A percentile compares a stretch with the other conserved stretches of the same genome.
Evolutionary conservation across 1,284 basidiomycete genomes (phyloP).

Genomic region (Ganoderma sinense): DNA sequence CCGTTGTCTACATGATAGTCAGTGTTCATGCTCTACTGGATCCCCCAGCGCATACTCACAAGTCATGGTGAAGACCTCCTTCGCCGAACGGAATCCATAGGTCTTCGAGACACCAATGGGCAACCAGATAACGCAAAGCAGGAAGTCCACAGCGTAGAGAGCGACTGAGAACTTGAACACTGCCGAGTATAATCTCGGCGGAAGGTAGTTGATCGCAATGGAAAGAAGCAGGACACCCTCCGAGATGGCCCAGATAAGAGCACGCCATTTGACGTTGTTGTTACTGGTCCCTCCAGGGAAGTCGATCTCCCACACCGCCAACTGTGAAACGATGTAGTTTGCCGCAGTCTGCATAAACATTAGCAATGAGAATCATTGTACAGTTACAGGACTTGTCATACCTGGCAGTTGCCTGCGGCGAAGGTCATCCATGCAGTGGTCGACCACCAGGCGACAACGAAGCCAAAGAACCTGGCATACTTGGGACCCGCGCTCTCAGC

Average conservation of each 20-base stretch:
- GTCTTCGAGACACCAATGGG: conserved; percentile 86
- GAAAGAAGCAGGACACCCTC: conserved; percentile 74
- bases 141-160: conserved; percentile 83
- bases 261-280: conserved; percentile 82
- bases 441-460: conserved; percentile 90
- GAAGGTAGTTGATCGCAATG: conserved; percentile 84
- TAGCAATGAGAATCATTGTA: neutral
- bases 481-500: conserved; percentile 88
- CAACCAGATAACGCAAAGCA: conserved; percentile 88
- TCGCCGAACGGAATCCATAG: conserved; percentile 82
- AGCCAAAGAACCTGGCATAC: conserved; percentile 84
- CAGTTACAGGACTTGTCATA: conserved; percentile 38
- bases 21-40: neutral
- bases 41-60: conserved; percentile 55
- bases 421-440: conserved; percentile 93
- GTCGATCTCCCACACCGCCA: conserved; percentile 79
- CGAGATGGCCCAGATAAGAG: conserved; percentile 82
- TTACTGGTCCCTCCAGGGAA: conserved; percentile 80
- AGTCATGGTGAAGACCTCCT: conserved; percentile 83
- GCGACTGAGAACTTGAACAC: conserved; percentile 79
- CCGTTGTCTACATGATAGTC: conserved; percentile 70
- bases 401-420: conserved; percentile 83
- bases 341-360: conserved; percentile 67
- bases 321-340: conserved; percentile 84
- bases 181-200: conserved; percentile 73